Evolutionary conservation across 2,329 filamentous ascomycete species (phyloP).

Genomic region (Diplodia seriata): DNA sequence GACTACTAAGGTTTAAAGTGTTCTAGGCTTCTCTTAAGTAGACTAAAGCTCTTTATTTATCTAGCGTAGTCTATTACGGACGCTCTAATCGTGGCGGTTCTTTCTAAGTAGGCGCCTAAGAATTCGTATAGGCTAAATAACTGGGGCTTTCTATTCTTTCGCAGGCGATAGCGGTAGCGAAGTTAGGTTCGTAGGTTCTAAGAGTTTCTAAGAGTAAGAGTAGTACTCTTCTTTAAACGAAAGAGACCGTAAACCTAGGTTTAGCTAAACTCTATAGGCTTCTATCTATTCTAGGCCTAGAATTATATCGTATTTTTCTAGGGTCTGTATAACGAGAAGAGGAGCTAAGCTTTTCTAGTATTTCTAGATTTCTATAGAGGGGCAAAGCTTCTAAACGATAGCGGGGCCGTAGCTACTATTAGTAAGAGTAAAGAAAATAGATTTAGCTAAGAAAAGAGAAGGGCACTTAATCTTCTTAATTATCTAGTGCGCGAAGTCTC

Average conservation of each 20-base stretch:
- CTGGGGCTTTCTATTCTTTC: too few species aligned
- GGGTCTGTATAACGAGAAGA: background rate
- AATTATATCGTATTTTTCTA: constrained; percentile 1
- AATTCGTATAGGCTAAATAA: background rate
- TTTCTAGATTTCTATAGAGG: background rate
- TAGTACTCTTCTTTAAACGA: background rate
- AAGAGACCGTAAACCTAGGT: background rate
- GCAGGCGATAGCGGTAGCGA: too few species aligned
- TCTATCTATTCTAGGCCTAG: too few species aligned
- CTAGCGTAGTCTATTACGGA: too few species aligned
- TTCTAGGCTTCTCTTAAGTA: too few species aligned
- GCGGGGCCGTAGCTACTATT: background rate
- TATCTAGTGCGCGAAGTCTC: background rate
- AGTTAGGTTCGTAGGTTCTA: too few species aligned
- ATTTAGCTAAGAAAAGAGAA: background rate
- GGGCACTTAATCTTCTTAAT: background rate
- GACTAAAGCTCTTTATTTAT: too few species aligned
- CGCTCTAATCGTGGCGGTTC: background rate
- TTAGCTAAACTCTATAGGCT: background rate
- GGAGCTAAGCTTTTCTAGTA: background rate
- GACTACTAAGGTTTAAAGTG: too few species aligned
- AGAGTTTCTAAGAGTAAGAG: background rate
- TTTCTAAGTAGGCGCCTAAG: background rate
- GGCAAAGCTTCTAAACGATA: background rate
- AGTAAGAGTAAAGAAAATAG: background rate